Base-by-base conservation (phyloP, 371 early-diverging fungal genomes). In the Syncephalastrum sp. region DNA sequence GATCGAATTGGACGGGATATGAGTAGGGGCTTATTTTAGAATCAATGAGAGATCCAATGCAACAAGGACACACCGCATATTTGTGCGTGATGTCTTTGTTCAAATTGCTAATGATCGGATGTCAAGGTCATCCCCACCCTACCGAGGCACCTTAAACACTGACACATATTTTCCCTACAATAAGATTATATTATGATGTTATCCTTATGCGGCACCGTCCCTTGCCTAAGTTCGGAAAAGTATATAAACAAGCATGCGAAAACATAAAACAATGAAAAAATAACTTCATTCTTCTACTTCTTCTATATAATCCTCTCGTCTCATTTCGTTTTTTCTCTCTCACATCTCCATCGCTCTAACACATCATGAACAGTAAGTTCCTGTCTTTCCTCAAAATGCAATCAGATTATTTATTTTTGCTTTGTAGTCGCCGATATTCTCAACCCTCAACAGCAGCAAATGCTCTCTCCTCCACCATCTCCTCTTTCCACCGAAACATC, bases 381-480 rank as follows among this genome's bases (percentile, higher is more conserved):
- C n/a, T 47, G 12, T 13, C 16, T 14, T 38, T 12, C 13, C 25
- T 42, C 29, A 15, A 15, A 25, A 15, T 46, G 38, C 46, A 42
- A 16, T 12, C 15, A 42, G 16, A 12, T 57, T 5, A 53, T 16
- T 16, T 56, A 21, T 38, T 57, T 38, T 16, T 41, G 16, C 38
- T 55, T 1, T 16, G 10, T 52, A 72, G 79, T 78, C 51, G 65
- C 75, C 55, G 75, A 69, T 52, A 72, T 78, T 65, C 61, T 78
- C 50, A 78, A 78, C 57, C 78, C 75, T 38, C 29, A 59, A 52
- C 24, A 43, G 52, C 42, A 15, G 42, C 27, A 29, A 27, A 46
- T 10, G 49, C 45, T 14, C 69, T 69, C 77, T 42, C 74, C 74
- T 24, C 77, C 74, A 13, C 63, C 60, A 15, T 77, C 77, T 51